Base-by-base conservation (phyloP, 1,284 basidiomycete species). In the Malassezia obtusa region DNA sequence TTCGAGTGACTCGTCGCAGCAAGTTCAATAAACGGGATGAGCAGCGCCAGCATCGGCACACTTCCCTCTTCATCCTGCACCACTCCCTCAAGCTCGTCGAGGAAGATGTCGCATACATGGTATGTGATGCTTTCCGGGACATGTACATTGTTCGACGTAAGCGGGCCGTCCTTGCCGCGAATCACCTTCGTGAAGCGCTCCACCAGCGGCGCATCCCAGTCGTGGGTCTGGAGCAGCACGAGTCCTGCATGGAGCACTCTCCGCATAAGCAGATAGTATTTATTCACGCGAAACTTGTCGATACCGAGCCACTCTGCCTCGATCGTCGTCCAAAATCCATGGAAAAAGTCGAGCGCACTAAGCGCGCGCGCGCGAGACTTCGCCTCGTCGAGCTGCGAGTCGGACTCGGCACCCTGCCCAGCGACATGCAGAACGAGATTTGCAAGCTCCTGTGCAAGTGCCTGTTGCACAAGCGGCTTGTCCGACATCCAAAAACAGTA, bases 401-500 rank as follows among this genome's bases (percentile, higher is more conserved):
- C 33, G 21, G 30, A 19, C 30, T 24, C 45, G 1, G 11, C 17
- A 7, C 31, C 21, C 17, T 45, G 31, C 24, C 45, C 49, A 19
- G 49, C 37, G 14, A 53, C 58, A n/a, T 58, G 43, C 0, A 71
- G 62, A 2, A 72, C 59, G 31, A 96, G 78, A 54, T 88, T 83
- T 10, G 92, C 84, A 22, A 98, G 77, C 65, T 92, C 87, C 9
- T 79, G 78, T 0, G 92, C 89, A 7, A 98, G 80, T 3, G 83
- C 83, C 75, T 98, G 94, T 73, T 98, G 92, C 4, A 98, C 85
- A 3, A 92, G 79, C 6, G 92, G 91, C 75, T 98, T 98, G 77
- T 98, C 92, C 3, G 89, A 95, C 90, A 96, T 96, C 91, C 91
- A 98, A 76, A 92, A 96, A 31, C 71, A 95, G 75, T 95, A 96